Conservation (phyloP, 2,329 filamentous ascomycete species). For the Trichophyton equinum region DNA sequence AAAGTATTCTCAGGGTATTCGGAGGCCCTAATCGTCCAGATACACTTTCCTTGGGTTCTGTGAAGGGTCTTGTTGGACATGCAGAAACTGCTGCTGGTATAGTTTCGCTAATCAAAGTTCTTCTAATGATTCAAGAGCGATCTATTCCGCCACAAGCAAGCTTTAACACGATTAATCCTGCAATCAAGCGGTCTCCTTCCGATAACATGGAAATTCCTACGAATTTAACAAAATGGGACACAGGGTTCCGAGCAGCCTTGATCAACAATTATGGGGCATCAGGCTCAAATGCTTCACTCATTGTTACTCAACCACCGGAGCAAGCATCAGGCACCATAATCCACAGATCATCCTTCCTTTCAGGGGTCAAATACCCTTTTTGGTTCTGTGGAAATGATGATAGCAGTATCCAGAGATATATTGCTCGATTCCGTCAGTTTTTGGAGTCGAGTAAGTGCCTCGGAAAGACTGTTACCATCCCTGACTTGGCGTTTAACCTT, state of each 20-base stretch:
- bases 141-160: conserved; percentile 19
- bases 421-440: not conserved
- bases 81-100: conserved; percentile 24
- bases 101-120: conserved; percentile 20
- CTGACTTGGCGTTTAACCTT: conserved; percentile 7
- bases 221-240: not conserved
- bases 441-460: not conserved
- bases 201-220: conserved; percentile 1
- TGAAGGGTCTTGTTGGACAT: conserved; percentile 27
- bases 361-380: not conserved
- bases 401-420: conserved; percentile 3
- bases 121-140: conserved; percentile 22
- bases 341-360: not conserved
- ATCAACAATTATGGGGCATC: conserved; percentile 21
- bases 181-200: conserved; percentile 2
- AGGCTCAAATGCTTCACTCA: conserved; percentile 21
- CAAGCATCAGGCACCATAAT: not conserved
- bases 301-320: conserved; percentile 4
- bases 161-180: conserved; percentile 15
- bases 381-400: conserved; percentile 4
- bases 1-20: conserved; percentile 17
- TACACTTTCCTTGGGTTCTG: conserved; percentile 18
- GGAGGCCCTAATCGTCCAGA: conserved; percentile 12
- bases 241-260: conserved; percentile 6
- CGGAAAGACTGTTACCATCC: not conserved